Conservation (phyloP, 257 asterid species). For the Agastache rugosa region DNA sequence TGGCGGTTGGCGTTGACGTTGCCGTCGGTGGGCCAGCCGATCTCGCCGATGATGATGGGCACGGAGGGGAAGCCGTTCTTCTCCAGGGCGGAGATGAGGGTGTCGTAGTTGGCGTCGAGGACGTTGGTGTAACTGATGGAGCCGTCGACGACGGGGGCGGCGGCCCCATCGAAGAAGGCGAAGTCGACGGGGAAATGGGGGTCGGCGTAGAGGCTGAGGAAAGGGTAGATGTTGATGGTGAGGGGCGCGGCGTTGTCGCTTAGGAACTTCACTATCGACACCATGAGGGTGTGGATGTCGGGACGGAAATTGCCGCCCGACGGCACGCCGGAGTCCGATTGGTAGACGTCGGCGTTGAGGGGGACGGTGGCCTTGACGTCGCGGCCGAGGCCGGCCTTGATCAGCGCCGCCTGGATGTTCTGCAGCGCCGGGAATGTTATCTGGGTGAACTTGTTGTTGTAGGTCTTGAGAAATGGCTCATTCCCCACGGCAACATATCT, state of each 20-base stretch:
- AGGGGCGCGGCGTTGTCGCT: conserved; percentile 70
- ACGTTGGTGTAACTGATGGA: conserved; percentile 63
- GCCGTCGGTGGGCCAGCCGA: conserved; percentile 95
- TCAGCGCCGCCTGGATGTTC: conserved; percentile 80
- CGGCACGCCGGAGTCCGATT: conserved; percentile 56
- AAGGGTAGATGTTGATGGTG: conserved; percentile 86
- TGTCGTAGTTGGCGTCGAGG: conserved; percentile 91
- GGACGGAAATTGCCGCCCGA: conserved; percentile 79
- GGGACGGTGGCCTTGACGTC: conserved; percentile 89
- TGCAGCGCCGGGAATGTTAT: conserved; percentile 73
- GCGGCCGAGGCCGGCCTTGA: conserved; percentile 75
- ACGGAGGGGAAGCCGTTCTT: conserved; percentile 66
- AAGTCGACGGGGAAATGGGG: conserved; percentile 74
- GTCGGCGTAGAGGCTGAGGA: conserved; percentile 78
- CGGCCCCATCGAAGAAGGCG: conserved; percentile 75
- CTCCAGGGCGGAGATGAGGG: conserved; percentile 78
- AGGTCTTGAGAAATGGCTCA: conserved; percentile 73
- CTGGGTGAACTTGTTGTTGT: conserved; percentile 60
- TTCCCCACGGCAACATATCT: conserved; percentile 91
- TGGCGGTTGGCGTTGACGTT: conserved; percentile 57
- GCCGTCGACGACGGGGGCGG: conserved; percentile 77
- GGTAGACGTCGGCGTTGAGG: conserved; percentile 84
- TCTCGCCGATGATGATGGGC: conserved; percentile 77
- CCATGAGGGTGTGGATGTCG: conserved; percentile 63
- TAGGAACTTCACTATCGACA: conserved; percentile 63